phyloP scores from a whole-genome alignment of 352 stramenopile species.

The Pythium vanterpoolii region DNA sequence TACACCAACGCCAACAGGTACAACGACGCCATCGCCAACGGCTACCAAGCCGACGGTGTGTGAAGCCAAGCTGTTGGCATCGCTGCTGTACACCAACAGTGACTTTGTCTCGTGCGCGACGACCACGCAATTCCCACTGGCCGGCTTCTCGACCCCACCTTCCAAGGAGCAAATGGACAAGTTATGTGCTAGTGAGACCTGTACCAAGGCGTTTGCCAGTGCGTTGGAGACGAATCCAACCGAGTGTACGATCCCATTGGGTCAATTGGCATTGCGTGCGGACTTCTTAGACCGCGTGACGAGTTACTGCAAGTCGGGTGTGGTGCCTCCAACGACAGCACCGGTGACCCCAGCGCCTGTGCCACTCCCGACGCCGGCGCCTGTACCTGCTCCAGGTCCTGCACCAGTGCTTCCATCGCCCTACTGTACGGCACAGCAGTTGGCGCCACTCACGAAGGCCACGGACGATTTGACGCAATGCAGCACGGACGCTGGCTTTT shows the following conservation, averaged over 20 bases:
- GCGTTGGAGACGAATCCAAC: not conserved
- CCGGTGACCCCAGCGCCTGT: not conserved
- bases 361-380: slow-evolving; percentile 9
- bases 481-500: slow-evolving; percentile 8
- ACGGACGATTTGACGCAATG: slow-evolving; percentile 8
- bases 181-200: slow-evolving; percentile 13
- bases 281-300: slow-evolving; percentile 15
- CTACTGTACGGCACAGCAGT: not conserved
- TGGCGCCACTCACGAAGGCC: slow-evolving; percentile 8
- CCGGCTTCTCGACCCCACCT: not conserved
- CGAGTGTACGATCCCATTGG: slow-evolving; percentile 17
- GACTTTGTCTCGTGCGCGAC: slow-evolving; percentile 3
- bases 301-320: slow-evolving; percentile 12
- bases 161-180: slow-evolving; percentile 12
- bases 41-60: not conserved
- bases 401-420: not conserved
- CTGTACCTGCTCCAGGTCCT: slow-evolving; percentile 6
- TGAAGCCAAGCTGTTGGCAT: slow-evolving; percentile 1
- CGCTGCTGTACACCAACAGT: slow-evolving; percentile 7
- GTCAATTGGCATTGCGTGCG: slow-evolving; percentile 6
- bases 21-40: slow-evolving; percentile 3
- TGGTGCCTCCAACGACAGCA: slow-evolving; percentile 1
- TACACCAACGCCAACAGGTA: not conserved
- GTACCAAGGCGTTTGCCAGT: slow-evolving; percentile 2
- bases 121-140: slow-evolving; percentile 2